phyloP scores from a whole-genome alignment of 2,329 filamentous ascomycete genomes.

The Didymella segeticola region DNA sequence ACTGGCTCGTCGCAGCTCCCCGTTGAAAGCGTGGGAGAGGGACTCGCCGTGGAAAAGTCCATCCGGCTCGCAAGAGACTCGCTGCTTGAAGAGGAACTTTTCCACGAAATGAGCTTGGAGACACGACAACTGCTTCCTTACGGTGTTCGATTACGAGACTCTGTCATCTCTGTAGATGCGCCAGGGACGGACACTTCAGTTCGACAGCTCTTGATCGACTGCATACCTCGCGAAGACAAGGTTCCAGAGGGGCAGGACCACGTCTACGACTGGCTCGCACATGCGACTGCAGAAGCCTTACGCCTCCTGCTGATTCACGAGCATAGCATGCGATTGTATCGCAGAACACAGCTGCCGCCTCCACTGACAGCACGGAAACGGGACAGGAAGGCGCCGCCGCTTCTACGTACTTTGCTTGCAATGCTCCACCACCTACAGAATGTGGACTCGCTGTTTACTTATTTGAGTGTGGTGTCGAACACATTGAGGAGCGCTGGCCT shows the following conservation, averaged over 20 bases:
- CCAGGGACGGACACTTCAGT: constrained; percentile 39
- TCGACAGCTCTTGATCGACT: constrained; percentile 71
- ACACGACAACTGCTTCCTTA: constrained; percentile 74
- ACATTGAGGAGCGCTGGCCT: constrained; percentile 41
- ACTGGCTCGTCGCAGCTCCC: constrained; percentile 61
- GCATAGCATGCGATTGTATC: constrained; percentile 76
- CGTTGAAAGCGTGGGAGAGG: constrained; percentile 38
- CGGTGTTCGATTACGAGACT: constrained; percentile 68
- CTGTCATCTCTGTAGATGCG: constrained; percentile 46
- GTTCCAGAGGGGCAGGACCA: constrained; percentile 26
- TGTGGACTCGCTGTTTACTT: constrained; percentile 45
- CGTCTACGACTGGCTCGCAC: constrained; percentile 60
- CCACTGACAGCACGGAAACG: constrained; percentile 61
- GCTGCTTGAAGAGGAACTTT: constrained; percentile 84
- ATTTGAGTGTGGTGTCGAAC: constrained; percentile 33
- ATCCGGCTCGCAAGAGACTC: constrained; percentile 80
- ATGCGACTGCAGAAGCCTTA: constrained; percentile 70
- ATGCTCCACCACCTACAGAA: constrained; percentile 59
- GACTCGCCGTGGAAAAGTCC: constrained; percentile 68
- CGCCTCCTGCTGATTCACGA: constrained; percentile 79
- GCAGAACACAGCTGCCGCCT: constrained; percentile 69
- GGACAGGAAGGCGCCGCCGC: constrained; percentile 59
- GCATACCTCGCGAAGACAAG: constrained; percentile 66
- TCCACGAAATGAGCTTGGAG: constrained; percentile 87
- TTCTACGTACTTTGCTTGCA: constrained; percentile 65